Percentiles rank a stretch among this genome's conserved stretches.
phyloP scores from a whole-genome alignment of 116 monocot species.

The Cymodocea nodosa region DNA sequence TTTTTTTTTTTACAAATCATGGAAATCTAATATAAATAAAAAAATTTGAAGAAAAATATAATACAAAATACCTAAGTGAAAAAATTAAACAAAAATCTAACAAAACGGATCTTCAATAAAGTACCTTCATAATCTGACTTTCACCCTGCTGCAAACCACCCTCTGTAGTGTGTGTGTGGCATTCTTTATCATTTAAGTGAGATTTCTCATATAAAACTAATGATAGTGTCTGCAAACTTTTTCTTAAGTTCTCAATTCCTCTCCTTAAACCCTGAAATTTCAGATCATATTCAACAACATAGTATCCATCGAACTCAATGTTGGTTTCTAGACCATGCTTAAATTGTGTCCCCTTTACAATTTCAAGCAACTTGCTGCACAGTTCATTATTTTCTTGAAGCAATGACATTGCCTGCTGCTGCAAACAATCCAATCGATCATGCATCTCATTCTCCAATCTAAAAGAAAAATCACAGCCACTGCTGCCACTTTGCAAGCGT shows the following conservation, averaged over 20 bases:
- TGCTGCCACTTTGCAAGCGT: slow-evolving; percentile 28
- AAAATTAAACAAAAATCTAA: background rate
- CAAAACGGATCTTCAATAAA: background rate
- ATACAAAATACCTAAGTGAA: background rate
- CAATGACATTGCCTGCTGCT: slow-evolving; percentile 40
- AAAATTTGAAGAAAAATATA: too few relatives aligned
- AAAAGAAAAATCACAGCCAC: slow-evolving; percentile 14
- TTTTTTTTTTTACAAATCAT: too few relatives aligned
- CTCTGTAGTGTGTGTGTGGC: slow-evolving; percentile 14
- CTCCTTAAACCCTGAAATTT: slow-evolving; percentile 53
- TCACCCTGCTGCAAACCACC: slow-evolving; percentile 13
- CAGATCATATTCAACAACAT: slow-evolving; percentile 28
- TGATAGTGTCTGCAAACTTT: slow-evolving; percentile 37
- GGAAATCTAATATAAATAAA: too few relatives aligned
- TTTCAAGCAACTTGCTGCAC: slow-evolving; percentile 27
- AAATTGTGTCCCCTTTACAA: slow-evolving; percentile 20
- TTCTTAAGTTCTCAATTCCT: slow-evolving; percentile 34
- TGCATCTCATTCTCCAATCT: slow-evolving; percentile 52
- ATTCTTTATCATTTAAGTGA: slow-evolving; percentile 11
- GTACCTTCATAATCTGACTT: slow-evolving; percentile 21
- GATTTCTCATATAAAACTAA: slow-evolving; percentile 33
- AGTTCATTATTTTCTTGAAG: slow-evolving; percentile 40
- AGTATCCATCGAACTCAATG: slow-evolving; percentile 17
- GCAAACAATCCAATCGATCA: slow-evolving; percentile 37
- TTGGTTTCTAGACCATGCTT: slow-evolving; percentile 13